These are phyloP conservation scores for Blastocystis sp. DNA, from an alignment of 352 stramenopile species.

Conservation along the genomic window DNA sequence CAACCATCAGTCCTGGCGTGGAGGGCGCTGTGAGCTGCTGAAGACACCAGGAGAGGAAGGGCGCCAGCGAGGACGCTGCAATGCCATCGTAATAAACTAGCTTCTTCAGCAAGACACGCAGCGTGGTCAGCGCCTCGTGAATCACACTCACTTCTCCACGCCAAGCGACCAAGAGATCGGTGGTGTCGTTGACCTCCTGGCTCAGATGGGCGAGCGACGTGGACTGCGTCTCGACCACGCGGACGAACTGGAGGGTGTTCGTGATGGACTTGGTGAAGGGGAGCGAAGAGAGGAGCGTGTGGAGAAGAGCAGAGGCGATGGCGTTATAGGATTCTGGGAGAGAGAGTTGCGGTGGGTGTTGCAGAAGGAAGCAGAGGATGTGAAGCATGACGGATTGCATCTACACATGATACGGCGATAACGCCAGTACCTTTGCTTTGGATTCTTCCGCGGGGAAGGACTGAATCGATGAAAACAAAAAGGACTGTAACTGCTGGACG, in stretches of 20 bases:
- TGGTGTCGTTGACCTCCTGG: not conserved
- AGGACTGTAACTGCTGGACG: not conserved
- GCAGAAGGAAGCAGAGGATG: not conserved
- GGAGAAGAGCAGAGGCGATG: not conserved
- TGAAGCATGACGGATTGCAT: slow-evolving; percentile 1
- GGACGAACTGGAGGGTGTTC: slow-evolving; percentile 18
- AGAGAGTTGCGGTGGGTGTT: not conserved
- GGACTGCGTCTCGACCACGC: not conserved
- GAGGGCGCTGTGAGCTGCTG: not conserved
- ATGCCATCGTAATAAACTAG: too few relatives aligned
- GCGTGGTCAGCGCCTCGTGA: not conserved
- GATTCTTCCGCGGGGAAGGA: not conserved
- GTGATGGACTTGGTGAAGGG: not conserved
- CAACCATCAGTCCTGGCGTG: not conserved
- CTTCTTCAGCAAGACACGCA: slow-evolving; percentile 3
- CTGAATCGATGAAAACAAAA: not conserved
- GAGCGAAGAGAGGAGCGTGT: not conserved
- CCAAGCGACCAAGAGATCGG: not conserved
- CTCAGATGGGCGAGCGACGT: not conserved
- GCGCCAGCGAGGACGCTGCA: not conserved
- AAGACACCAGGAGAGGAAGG: not conserved
- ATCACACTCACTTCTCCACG: not conserved
- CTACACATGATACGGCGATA: not conserved
- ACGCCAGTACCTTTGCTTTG: not conserved
- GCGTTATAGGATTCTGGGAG: not conserved